phyloP scores from a whole-genome alignment of 805 yeast genomes.

The Jamesozyma piceae region DNA sequence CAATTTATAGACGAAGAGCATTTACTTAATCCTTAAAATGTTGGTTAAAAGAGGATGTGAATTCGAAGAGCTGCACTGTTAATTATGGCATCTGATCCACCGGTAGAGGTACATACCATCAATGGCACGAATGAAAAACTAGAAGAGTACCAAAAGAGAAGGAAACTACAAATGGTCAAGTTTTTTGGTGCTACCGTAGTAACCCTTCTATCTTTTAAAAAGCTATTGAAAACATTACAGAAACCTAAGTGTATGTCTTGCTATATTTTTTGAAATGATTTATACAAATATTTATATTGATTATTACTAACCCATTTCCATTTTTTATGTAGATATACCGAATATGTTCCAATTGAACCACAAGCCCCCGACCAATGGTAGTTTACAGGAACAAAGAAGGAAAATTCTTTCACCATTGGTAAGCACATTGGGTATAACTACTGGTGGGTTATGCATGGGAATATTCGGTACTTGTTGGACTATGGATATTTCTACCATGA shows the following conservation, averaged over 20 bases:
- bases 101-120: too few relatives aligned
- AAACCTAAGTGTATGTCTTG: constrained; percentile 47
- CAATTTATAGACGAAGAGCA: too few relatives aligned
- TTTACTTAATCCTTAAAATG: too few relatives aligned
- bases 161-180: constrained; percentile 62
- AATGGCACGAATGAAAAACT: too few relatives aligned
- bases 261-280: too few relatives aligned
- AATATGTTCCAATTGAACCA: constrained; percentile 79
- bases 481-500: constrained; percentile 56
- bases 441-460: constrained; percentile 61
- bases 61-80: too few relatives aligned
- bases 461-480: constrained; percentile 74
- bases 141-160: constrained; percentile 45
- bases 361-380: constrained; percentile 31
- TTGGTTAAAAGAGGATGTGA: too few relatives aligned
- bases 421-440: constrained; percentile 66
- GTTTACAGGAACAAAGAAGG: background rate
- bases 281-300: too few relatives aligned
- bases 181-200: constrained; percentile 67
- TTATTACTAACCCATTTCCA: too few relatives aligned
- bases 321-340: constrained; percentile 50
- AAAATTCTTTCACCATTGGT: constrained; percentile 42
- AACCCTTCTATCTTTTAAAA: constrained; percentile 61
- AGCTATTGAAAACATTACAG: constrained; percentile 66
- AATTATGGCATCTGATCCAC: too few relatives aligned